These are phyloP conservation scores for Penicillium sp. DNA, from an alignment of 2,329 filamentous ascomycete genomes.

Conservation along the genomic window DNA sequence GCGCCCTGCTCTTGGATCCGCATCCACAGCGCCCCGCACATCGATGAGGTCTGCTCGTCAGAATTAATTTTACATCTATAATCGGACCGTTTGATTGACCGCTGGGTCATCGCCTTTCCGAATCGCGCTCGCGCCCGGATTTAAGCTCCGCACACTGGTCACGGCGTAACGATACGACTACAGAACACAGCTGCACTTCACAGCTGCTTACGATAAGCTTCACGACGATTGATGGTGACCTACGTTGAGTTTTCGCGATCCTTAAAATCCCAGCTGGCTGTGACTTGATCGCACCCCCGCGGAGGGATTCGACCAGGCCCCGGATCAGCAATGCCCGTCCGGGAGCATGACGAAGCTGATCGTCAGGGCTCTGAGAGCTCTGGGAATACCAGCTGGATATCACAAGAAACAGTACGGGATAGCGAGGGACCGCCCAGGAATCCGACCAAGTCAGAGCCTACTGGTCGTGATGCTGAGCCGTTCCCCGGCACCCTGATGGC, in stretches of 20 bases:
- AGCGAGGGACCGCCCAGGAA: constrained; percentile 21
- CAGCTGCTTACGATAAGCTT: constrained; percentile 5
- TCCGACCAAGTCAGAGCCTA: constrained; percentile 22
- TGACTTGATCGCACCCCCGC: constrained; percentile 23
- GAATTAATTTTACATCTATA: neutral
- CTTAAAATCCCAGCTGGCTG: constrained; percentile 19
- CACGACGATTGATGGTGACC: constrained; percentile 26
- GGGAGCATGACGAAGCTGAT: constrained; percentile 33
- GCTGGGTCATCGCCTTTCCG: neutral
- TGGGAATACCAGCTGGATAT: constrained; percentile 38
- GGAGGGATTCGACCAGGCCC: constrained; percentile 19
- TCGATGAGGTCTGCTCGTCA: constrained; percentile 7
- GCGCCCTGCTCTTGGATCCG: neutral
- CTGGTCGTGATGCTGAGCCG: constrained; percentile 29
- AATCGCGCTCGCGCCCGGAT: constrained; percentile 2
- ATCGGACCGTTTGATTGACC: neutral
- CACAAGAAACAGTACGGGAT: constrained; percentile 42
- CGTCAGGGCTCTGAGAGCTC: constrained; percentile 44
- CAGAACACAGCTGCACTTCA: constrained; percentile 6
- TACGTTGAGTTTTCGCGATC: constrained; percentile 5
- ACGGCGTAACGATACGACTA: constrained; percentile 9
- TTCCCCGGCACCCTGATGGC: constrained; percentile 29
- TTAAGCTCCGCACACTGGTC: constrained; percentile 12
- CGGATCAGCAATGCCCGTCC: constrained; percentile 34
- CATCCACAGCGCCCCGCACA: constrained; percentile 1